phyloP scores from a whole-genome alignment of 2,329 filamentous ascomycete species.

The Paracoccidioides brasiliensis region DNA sequence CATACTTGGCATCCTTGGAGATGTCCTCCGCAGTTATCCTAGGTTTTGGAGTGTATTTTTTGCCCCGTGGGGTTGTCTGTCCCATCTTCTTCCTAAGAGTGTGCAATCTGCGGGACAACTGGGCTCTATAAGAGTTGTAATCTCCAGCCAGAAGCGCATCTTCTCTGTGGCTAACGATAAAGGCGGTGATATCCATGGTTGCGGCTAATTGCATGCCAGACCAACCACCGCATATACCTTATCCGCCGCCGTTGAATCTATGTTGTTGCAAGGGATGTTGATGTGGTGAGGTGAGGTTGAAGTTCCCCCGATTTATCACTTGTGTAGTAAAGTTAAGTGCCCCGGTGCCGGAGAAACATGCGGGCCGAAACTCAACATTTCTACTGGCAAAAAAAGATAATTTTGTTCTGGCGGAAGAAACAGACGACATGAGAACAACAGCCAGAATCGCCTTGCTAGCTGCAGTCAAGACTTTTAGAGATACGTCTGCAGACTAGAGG shows the following conservation, averaged over 20 bases:
- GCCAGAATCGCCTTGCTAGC: neutral
- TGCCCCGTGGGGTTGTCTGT: constrained; percentile 68
- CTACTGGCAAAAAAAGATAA: neutral
- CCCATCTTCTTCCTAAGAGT: constrained; percentile 75
- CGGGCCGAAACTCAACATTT: neutral
- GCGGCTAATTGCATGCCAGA: neutral
- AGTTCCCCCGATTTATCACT: neutral
- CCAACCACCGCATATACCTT: neutral
- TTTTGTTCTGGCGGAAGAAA: neutral
- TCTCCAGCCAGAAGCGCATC: constrained; percentile 78
- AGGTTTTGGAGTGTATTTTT: constrained; percentile 65
- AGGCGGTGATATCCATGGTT: constrained; percentile 79
- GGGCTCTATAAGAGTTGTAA: constrained; percentile 70
- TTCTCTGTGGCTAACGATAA: constrained; percentile 65
- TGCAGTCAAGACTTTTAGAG: too few relatives aligned
- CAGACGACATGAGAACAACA: neutral
- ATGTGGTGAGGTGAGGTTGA: neutral
- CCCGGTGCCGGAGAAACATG: constrained; percentile 1
- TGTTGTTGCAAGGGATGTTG: neutral
- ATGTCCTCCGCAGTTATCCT: constrained; percentile 64
- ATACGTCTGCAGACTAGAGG: neutral
- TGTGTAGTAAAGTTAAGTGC: neutral
- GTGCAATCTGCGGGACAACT: constrained; percentile 67
- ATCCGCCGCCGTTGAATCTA: neutral
- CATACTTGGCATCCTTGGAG: constrained; percentile 61